A percentile compares a stretch with the other conserved stretches of the same genome.
These are phyloP conservation scores for Acer saccharum DNA, from an alignment of 345 rosid genomes.

Conservation along the genomic window DNA sequence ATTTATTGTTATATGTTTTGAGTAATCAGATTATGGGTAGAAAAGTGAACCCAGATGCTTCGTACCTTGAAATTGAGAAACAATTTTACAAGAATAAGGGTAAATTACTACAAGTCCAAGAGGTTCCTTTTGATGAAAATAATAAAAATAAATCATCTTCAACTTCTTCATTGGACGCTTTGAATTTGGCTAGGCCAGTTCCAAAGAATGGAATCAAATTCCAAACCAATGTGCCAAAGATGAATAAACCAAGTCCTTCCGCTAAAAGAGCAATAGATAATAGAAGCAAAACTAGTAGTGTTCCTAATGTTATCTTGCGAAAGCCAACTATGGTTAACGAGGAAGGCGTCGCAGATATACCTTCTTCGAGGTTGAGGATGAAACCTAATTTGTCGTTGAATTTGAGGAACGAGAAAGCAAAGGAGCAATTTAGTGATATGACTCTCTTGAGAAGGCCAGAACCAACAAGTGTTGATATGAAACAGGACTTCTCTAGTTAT, in stretches of 20 bases:
- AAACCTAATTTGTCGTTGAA: slow-evolving; percentile 67
- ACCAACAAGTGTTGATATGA: slow-evolving; percentile 17
- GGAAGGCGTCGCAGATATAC: slow-evolving; percentile 55
- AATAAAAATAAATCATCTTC: too few species aligned
- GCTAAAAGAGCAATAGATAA: slow-evolving; percentile 42
- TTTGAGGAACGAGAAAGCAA: slow-evolving; percentile 52
- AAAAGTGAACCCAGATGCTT: too few species aligned
- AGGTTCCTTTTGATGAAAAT: too few species aligned
- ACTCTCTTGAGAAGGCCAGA: slow-evolving; percentile 53
- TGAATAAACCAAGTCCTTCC: slow-evolving; percentile 45
- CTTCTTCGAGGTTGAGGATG: slow-evolving; percentile 58
- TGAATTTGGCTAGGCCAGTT: too few species aligned
- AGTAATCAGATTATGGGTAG: too few species aligned
- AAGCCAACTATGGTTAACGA: slow-evolving; percentile 62
- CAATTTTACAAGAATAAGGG: too few species aligned
- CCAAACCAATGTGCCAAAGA: slow-evolving; percentile 35
- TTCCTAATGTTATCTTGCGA: slow-evolving; percentile 86
- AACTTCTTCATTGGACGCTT: too few species aligned
- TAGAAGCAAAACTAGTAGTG: slow-evolving; percentile 38
- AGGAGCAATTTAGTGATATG: slow-evolving; percentile 82
- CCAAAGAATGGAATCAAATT: slow-evolving; percentile 51
- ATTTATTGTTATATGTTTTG: too few species aligned
- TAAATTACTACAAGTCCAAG: too few species aligned
- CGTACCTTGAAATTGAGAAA: too few species aligned
- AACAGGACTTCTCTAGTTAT: slow-evolving; percentile 27